Percentiles rank a stretch among this genome's conserved stretches.
These are phyloP conservation scores for Porcisia hertigi DNA, from an alignment of 208 protist genomes.

Conservation along the genomic window DNA sequence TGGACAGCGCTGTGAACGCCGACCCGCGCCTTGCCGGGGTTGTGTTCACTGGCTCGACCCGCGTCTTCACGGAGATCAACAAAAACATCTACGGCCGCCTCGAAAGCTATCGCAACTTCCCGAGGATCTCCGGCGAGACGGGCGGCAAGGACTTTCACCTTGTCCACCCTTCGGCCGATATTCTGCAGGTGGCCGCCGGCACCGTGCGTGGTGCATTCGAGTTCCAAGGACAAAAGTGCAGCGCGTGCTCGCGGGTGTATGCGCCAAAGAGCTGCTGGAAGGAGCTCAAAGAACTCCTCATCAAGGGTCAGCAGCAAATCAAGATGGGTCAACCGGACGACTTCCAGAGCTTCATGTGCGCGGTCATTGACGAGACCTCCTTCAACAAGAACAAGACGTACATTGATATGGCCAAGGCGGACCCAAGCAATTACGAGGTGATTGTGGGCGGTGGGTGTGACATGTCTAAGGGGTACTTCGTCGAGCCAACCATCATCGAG, in stretches of 20 bases:
- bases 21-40: constrained; percentile 91
- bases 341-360: constrained; percentile 92
- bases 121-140: constrained; percentile 96
- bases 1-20: constrained; percentile 74
- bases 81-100: constrained; percentile 91
- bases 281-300: constrained; percentile 81
- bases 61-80: constrained; percentile 92
- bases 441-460: constrained; percentile 78
- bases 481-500: constrained; percentile 96
- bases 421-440: constrained; percentile 63
- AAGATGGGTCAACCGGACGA: constrained; percentile 95
- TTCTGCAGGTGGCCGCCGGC: constrained; percentile 78
- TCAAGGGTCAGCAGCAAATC: constrained; percentile 84
- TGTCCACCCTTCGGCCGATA: constrained; percentile 90
- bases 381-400: constrained; percentile 94
- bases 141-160: constrained; percentile 98
- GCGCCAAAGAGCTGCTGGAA: constrained; percentile 92
- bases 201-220: constrained; percentile 96
- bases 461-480: constrained; percentile 91
- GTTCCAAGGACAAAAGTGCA: constrained; percentile 98
- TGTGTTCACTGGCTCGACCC: constrained; percentile 97
- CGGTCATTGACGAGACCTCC: constrained; percentile 95
- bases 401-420: constrained; percentile 94
- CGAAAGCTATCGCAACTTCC: constrained; percentile 92
- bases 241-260: constrained; percentile 90